A percentile compares a stretch with the other conserved stretches of the same genome.
phyloP scores from a whole-genome alignment of 179 eudicot species.

The Heliamphora pulchella region DNA sequence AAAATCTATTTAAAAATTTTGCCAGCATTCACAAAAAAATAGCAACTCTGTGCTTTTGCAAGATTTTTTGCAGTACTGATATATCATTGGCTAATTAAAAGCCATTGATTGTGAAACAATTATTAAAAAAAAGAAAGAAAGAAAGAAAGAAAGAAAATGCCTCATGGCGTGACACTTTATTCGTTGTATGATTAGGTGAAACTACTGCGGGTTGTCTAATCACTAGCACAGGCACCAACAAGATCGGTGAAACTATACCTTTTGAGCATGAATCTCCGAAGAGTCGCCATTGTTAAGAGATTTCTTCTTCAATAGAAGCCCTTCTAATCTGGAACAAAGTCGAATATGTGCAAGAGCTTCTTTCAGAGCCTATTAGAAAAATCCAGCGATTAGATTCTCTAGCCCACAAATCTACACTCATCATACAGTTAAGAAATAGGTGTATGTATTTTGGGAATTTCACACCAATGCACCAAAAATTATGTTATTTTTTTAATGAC shows the following conservation, averaged over 20 bases:
- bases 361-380: slow-evolving; percentile 37
- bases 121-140: no score
- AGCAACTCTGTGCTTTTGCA: slow-evolving; percentile 1
- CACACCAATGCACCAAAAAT: slow-evolving; percentile 6
- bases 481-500: no score
- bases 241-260: slow-evolving; percentile 32
- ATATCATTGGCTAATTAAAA: neutral
- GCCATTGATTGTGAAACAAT: no score
- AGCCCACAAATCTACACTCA: neutral
- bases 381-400: slow-evolving; percentile 6
- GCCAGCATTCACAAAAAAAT: neutral
- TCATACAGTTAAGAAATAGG: neutral
- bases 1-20: neutral
- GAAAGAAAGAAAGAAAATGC: no score
- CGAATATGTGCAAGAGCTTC: slow-evolving; percentile 54
- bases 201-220: neutral
- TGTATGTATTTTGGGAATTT: slow-evolving; percentile 3
- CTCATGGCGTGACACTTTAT: neutral
- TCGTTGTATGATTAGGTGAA: neutral
- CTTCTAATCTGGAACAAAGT: slow-evolving; percentile 53
- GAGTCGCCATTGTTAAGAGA: slow-evolving; percentile 52
- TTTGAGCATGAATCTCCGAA: slow-evolving; percentile 57
- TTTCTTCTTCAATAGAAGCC: slow-evolving; percentile 58
- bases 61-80: neutral
- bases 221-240: neutral